Percentiles rank a stretch among this genome's conserved stretches.
These are phyloP conservation scores for Corynascus novoguineensis DNA, from an alignment of 495 filamentous ascomycete genomes.

Conservation along the genomic window DNA sequence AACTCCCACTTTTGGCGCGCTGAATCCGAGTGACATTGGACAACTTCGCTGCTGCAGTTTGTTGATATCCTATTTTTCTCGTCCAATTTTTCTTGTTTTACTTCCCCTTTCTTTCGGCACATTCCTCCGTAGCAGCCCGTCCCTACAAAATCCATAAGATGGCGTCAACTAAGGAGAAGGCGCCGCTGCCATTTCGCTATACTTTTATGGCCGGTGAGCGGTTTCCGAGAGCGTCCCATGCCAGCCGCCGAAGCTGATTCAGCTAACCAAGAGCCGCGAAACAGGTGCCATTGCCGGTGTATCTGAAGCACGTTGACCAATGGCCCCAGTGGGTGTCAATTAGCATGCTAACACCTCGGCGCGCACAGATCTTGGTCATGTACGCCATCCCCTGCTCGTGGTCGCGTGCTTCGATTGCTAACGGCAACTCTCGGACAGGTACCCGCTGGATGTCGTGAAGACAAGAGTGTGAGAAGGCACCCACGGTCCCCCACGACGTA, in stretches of 20 bases:
- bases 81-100: slow-evolving; percentile 3
- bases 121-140: not conserved
- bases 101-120: not conserved
- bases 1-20: slow-evolving; percentile 7
- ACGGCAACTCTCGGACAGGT: slow-evolving; percentile 53
- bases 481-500: slow-evolving; percentile 5
- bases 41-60: slow-evolving; percentile 9
- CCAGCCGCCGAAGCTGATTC: slow-evolving; percentile 1
- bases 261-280: slow-evolving; percentile 20
- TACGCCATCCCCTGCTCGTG: slow-evolving; percentile 37
- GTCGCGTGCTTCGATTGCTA: slow-evolving; percentile 22
- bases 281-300: slow-evolving; percentile 29
- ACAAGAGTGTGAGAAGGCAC: slow-evolving; percentile 73
- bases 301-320: slow-evolving; percentile 23
- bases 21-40: slow-evolving; percentile 12
- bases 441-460: slow-evolving; percentile 97
- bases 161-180: slow-evolving; percentile 29
- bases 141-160: slow-evolving; percentile 19
- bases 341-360: slow-evolving; percentile 29
- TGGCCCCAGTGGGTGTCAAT: slow-evolving; percentile 11
- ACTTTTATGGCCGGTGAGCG: slow-evolving; percentile 32
- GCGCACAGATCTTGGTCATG: slow-evolving; percentile 75
- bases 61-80: slow-evolving; percentile 14
- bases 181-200: slow-evolving; percentile 34
- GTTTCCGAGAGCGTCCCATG: slow-evolving; percentile 9